Evolutionary conservation across 2,329 filamentous ascomycete species (phyloP), one percentile per base, ranked within the genome.

Genomic region (Lasiodiplodia sp.): DNA sequence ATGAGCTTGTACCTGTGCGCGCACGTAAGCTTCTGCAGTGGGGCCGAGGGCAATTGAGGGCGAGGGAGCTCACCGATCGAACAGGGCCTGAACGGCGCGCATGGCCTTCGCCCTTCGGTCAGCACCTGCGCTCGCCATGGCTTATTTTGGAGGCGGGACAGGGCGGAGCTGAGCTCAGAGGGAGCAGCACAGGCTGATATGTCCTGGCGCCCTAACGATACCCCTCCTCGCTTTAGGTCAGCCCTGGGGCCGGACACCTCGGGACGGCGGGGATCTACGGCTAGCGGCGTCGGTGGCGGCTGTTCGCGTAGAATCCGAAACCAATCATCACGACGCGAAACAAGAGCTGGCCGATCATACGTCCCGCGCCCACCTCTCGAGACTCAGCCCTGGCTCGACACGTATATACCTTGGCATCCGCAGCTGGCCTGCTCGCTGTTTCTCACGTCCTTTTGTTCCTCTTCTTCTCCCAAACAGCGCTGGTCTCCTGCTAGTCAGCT

Each of bases 21-120:
- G 44, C 49, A 38, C 28, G 28, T 69, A 31, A 66, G 69, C 58
- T 25, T 57, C 47, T 47, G n/a, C 18, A 47, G 60, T 40, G 60
- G 58, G 60, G 47, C 60, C 8, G 58, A 34, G 56, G 31, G 31
- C 31, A 31, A 34, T 34, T 34, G 31, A 10, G 31, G 31, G 40
- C 7, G 18, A 63, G 31, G 23, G 28, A 14, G 52, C 56, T 21
- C 66, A 71, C 70, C 75, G 71, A 44, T 79, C 77, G 66, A 80
- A 79, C 71, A 78, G 75, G 58, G 78, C 78, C 51, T 76, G 73
- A 7, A 80, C 78, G 10, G 78, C 78, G 21, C 72, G 72, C 70
- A 78, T 79, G 68, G 78, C 78, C 68, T 78, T 79, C 28, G 69
- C 68, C 67, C 74, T 73, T 69, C 72, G 75, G 60, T 71, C 74